These are phyloP conservation scores for Anthoceros angustus DNA, from an alignment of 225 moss, liverwort and hornwort genomes.

Conservation along the genomic window DNA sequence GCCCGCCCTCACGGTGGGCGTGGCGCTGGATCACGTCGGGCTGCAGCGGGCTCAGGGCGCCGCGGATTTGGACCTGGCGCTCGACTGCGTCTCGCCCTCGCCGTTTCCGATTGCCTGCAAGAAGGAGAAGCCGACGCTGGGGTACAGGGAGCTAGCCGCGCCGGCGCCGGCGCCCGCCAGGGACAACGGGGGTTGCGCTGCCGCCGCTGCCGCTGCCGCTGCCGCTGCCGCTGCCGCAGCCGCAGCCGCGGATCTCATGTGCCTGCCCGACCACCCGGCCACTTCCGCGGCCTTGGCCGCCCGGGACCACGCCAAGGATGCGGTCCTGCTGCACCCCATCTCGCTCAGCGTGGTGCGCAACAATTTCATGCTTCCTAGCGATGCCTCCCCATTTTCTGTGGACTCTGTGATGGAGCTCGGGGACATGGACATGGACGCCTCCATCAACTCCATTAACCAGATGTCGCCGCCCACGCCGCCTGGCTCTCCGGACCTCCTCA, in stretches of 20 bases:
- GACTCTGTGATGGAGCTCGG: neutral
- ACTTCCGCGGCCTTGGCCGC: neutral
- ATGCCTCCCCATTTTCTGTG: neutral
- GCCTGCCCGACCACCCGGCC: neutral
- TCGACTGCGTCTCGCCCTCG: no score
- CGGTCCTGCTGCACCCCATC: neutral
- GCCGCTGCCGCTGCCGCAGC: neutral
- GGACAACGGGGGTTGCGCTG: neutral
- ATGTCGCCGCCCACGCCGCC: neutral
- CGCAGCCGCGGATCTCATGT: neutral
- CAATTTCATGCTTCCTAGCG: neutral
- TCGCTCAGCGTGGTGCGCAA: constrained; percentile 2
- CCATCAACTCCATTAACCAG: constrained; percentile 3
- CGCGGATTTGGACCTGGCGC: no score
- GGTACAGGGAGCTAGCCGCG: no score
- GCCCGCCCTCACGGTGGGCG: neutral
- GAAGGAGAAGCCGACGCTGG: no score
- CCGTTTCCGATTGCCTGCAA: no score
- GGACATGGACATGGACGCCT: constrained; percentile 4
- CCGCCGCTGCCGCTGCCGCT: neutral
- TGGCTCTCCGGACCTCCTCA: constrained; percentile 1
- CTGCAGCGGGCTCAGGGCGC: no score
- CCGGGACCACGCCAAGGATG: neutral
- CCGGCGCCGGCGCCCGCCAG: neutral
- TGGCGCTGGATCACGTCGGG: no score